These are phyloP conservation scores for Jimgerdemannia lactiflua DNA, from an alignment of 192 early-diverging fungal genomes.

Conservation along the genomic window DNA sequence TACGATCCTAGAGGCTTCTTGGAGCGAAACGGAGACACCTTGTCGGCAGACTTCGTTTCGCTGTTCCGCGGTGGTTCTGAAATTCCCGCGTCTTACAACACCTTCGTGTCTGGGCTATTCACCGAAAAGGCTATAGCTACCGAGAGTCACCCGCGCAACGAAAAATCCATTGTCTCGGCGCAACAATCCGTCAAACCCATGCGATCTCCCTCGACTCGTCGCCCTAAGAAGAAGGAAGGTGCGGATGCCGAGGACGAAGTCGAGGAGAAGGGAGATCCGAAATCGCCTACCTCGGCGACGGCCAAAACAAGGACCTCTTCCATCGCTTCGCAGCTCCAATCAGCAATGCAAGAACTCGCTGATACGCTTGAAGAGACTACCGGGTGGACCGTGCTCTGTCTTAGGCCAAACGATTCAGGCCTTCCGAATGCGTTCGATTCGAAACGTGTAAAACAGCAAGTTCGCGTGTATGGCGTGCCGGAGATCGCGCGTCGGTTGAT, in stretches of 20 bases:
- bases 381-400: conserved; percentile 79
- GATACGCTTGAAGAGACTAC: conserved; percentile 71
- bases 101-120: conserved; percentile 76
- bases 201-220: conserved; percentile 62
- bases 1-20: conserved; percentile 68
- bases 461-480: conserved; percentile 64
- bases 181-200: conserved; percentile 70
- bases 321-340: conserved; percentile 64
- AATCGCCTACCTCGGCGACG: conserved; percentile 4
- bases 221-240: conserved; percentile 46
- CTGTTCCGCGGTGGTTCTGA: conserved; percentile 76
- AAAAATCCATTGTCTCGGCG: conserved; percentile 75
- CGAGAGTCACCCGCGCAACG: conserved; percentile 79
- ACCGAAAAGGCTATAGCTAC: conserved; percentile 68
- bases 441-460: conserved; percentile 68
- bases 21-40: conserved; percentile 73
- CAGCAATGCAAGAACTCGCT: conserved; percentile 64
- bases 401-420: conserved; percentile 67
- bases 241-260: conserved; percentile 10
- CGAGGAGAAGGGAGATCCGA: conserved; percentile 6
- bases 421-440: conserved; percentile 62
- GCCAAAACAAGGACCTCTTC: conserved; percentile 39
- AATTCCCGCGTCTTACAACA: conserved; percentile 60
- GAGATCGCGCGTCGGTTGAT: conserved; percentile 64
- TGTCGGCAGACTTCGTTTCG: conserved; percentile 82